Base-by-base conservation (phyloP, 2,329 filamentous ascomycete species). In the Ramularia collo-cygni region DNA sequence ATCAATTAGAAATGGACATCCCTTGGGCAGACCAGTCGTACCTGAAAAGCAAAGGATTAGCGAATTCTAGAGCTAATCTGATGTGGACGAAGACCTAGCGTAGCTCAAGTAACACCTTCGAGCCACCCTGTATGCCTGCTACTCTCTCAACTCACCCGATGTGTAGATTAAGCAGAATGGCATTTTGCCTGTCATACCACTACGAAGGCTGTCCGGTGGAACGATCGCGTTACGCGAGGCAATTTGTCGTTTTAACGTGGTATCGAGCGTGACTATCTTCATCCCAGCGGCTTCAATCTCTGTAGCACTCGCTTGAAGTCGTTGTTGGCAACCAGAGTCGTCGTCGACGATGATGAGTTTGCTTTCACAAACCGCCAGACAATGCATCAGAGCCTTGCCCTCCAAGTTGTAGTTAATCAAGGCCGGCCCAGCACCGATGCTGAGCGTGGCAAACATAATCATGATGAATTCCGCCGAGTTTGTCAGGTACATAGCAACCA, bases 1-100 rank as follows among this genome's bases (percentile, higher is more conserved):
- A 3, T 66, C 61, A 8, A 74, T 69, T 14, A 75, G 76, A 52
- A 84, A 78, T 0, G 72, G 62, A 50, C 78, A 81, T 2, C 77
- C 83, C 61, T 89, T 89, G 8, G 83, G 83, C 47, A 85, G 61
- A 2, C 83, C 83, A 0, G 84, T 88, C 1, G 83, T 86, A 9
- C 21, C 21, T 24, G 21, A 10, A 24, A 6, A n/a, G n/a, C n/a
- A n/a, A n/a, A n/a, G n/a, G n/a, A n/a, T n/a, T n/a, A n/a, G n/a
- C n/a, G n/a, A n/a, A n/a, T n/a, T n/a, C n/a, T n/a, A n/a, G n/a
- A n/a, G n/a, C n/a, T n/a, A n/a, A n/a, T n/a, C n/a, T n/a, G n/a
- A n/a, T n/a, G n/a, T n/a, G n/a, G n/a, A n/a, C n/a, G n/a, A n/a
- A n/a, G n/a, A n/a, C n/a, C n/a, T n/a, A n/a, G n/a, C n/a, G n/a